A percentile compares a stretch with the other conserved stretches of the same genome.
Evolutionary conservation across 257 asterid genomes (phyloP).

Genomic region (Nemophila menziesii): DNA sequence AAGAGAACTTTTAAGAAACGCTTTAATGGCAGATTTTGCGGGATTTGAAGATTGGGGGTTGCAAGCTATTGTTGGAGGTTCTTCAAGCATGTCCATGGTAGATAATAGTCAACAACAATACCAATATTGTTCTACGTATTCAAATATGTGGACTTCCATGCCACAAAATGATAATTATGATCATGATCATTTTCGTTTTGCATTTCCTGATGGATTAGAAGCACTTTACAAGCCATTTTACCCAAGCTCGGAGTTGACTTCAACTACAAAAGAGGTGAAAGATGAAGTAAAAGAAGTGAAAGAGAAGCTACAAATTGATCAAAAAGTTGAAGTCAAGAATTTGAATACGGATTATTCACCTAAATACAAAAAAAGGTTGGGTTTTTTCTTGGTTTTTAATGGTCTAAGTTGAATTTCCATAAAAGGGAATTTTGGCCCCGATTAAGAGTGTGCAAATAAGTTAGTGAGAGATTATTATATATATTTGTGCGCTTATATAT

Average conservation of each 20-base stretch:
- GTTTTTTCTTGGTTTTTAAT: too few relatives aligned
- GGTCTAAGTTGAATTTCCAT: too few relatives aligned
- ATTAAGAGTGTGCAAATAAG: too few relatives aligned
- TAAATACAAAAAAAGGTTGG: conserved; percentile 72
- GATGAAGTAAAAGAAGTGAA: conserved; percentile 16
- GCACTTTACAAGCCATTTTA: conserved; percentile 73
- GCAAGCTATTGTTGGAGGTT: conserved; percentile 18
- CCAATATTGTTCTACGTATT: not conserved
- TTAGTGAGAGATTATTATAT: too few relatives aligned
- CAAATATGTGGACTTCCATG: not conserved
- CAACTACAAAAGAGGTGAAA: conserved; percentile 20
- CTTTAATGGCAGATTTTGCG: conserved; percentile 16
- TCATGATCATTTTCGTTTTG: conserved; percentile 5
- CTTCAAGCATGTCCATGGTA: not conserved
- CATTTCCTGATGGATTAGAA: conserved; percentile 46
- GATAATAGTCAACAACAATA: not conserved
- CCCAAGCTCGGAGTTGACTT: conserved; percentile 12
- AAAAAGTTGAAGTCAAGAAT: conserved; percentile 1
- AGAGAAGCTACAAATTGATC: conserved; percentile 5
- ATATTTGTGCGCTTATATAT: too few relatives aligned
- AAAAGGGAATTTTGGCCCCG: too few relatives aligned
- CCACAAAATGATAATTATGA: conserved; percentile 4
- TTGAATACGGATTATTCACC: conserved; percentile 27
- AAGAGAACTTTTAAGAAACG: too few relatives aligned
- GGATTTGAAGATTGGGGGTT: conserved; percentile 21